Conservation (phyloP, 352 stramenopile species). For the Phytophthora hybrid region DNA sequence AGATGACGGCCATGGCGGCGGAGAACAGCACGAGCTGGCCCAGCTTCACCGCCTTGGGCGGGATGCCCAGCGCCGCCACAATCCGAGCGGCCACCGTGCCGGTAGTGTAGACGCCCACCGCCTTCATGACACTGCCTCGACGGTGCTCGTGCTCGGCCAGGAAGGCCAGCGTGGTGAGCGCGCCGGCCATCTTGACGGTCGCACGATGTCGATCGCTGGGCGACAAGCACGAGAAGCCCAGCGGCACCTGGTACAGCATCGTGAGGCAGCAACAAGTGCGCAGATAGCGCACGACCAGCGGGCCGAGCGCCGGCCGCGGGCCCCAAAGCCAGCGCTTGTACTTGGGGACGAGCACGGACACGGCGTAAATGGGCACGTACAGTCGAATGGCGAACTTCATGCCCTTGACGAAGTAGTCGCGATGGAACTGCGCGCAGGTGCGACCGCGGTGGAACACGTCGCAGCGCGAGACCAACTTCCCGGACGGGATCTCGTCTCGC, state of each 20-base stretch:
- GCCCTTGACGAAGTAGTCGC: slow-evolving; percentile 42
- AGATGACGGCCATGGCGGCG: slow-evolving; percentile 52
- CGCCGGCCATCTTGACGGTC: slow-evolving; percentile 48
- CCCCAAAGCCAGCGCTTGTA: slow-evolving; percentile 74
- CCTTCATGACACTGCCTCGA: slow-evolving; percentile 64
- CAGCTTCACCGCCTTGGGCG: slow-evolving; percentile 25
- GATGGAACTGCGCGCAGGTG: slow-evolving; percentile 60
- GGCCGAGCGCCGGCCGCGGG: slow-evolving; percentile 48
- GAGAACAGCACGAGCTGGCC: slow-evolving; percentile 56
- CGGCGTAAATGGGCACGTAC: slow-evolving; percentile 74
- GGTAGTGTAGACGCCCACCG: slow-evolving; percentile 62
- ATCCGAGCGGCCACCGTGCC: slow-evolving; percentile 45
- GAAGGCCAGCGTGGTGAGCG: slow-evolving; percentile 54
- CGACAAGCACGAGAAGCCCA: slow-evolving; percentile 61
- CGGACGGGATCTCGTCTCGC: slow-evolving; percentile 61
- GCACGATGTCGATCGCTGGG: slow-evolving; percentile 42
- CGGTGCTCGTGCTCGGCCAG: slow-evolving; percentile 62
- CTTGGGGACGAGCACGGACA: slow-evolving; percentile 58
- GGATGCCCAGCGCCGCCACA: slow-evolving; percentile 26
- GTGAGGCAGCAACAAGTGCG: slow-evolving; percentile 69
- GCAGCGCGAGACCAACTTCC: slow-evolving; percentile 52
- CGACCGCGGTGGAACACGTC: slow-evolving; percentile 65
- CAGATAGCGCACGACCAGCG: slow-evolving; percentile 56
- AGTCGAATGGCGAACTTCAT: slow-evolving; percentile 56
- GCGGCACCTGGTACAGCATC: slow-evolving; percentile 64